Conservation (phyloP, 1,284 basidiomycete genomes). For the Hypsizygus ulmarius region DNA sequence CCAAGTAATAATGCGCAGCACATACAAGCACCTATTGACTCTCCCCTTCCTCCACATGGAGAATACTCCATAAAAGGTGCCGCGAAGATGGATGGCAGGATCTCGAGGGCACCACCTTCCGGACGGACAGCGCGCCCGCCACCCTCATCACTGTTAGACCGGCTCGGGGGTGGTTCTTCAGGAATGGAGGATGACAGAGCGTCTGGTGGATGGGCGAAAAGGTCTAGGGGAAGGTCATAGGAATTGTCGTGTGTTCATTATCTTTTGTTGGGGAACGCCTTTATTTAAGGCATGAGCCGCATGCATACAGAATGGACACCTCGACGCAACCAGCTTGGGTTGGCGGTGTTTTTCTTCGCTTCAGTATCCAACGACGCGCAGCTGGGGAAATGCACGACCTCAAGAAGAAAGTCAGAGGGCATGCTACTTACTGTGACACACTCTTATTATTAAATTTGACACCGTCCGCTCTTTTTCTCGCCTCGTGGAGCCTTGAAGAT, state of each 20-base stretch:
- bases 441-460: no score
- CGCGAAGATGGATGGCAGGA: slow-evolving; percentile 31
- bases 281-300: background rate
- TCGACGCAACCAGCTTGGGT: background rate
- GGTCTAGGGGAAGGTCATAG: slow-evolving; percentile 12
- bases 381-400: no score
- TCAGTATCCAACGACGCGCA: no score
- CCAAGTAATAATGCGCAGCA: slow-evolving; percentile 8
- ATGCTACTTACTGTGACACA: no score
- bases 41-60: slow-evolving; percentile 25
- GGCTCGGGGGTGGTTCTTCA: slow-evolving; percentile 29
- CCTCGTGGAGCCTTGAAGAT: no score
- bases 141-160: slow-evolving; percentile 43
- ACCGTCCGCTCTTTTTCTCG: no score
- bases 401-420: no score
- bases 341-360: no score
- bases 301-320: background rate
- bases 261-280: slow-evolving; percentile 5
- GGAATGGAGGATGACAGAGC: slow-evolving; percentile 9
- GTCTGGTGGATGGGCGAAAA: slow-evolving; percentile 23
- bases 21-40: slow-evolving; percentile 4
- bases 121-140: slow-evolving; percentile 12
- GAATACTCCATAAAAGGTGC: slow-evolving; percentile 59
- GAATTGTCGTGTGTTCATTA: slow-evolving; percentile 6
- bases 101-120: background rate